Base-by-base conservation (phyloP, 1,139 yeast species). In the Trichomonascaceae sp. region DNA sequence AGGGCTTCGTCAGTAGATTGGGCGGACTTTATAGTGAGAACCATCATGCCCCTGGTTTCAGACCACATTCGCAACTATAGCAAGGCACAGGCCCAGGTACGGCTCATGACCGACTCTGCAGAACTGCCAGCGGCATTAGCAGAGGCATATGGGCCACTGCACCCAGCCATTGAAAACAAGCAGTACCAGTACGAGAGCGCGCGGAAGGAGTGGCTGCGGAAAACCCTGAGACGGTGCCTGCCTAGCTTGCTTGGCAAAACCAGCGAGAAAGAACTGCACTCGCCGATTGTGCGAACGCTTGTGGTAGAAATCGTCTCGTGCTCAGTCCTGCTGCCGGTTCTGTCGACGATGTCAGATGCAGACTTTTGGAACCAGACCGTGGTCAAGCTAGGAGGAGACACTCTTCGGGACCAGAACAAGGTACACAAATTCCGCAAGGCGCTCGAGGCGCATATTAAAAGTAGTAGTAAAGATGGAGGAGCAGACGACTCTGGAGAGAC, bases 301-400 rank as follows among this genome's bases (percentile, higher is more conserved):
- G 51, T 77, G 0, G 62, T 76, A 14, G 95, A 87, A 47, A 63
- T 87, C 4, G 39, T 82, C 3, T 57, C 84, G 0, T 62, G 74
- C 25, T 67, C 71, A 33, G 67, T 75, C 0, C 36, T 76, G 4
- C 51, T 54, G n/a, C 79, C 81, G 0, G 51, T 77, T 0, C 48
- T 80, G 17, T 55, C 61, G 16, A 67, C 77, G 61, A 47, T 79
- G 1, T 61, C 78, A 0, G 89, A 80, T 37, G 72, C 89, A 1
- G 93, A 84, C 50, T 79, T 74, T 41, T 78, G 78, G 70, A 87
- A 85, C 50, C 67, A 72, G 36, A 50, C 67, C 34, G 65, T 84
- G 14, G 74, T 76, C 4, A 69, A 70, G 35, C 53, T 69, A 3
- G 71, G 81, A 2, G 78, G 84, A 1, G 71, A 69, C 22, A 70